phyloP scores from a whole-genome alignment of 345 rosid genomes.

The Boechera stricta region DNA sequence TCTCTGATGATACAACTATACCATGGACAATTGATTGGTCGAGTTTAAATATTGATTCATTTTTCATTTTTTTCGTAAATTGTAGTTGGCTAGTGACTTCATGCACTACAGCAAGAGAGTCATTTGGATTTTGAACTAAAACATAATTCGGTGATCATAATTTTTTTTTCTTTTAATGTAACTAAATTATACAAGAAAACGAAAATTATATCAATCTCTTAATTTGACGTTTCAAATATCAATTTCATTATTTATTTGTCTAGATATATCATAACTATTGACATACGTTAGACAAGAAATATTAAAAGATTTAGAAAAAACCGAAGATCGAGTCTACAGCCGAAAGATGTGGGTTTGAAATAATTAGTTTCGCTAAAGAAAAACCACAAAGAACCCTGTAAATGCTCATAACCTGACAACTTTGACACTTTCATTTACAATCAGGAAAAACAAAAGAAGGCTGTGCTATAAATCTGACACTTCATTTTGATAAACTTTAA shows the following conservation, averaged over 20 bases:
- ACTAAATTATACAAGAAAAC: neutral
- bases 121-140: neutral
- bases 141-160: neutral
- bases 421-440: neutral
- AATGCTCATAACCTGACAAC: constrained; percentile 32
- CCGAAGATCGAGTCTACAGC: constrained; percentile 32
- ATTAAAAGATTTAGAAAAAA: neutral
- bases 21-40: constrained; percentile 33
- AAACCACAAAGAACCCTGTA: constrained; percentile 31
- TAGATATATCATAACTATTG: neutral
- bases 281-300: neutral
- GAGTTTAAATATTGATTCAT: constrained; percentile 1
- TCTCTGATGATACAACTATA: constrained; percentile 41
- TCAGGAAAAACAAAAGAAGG: too few species aligned
- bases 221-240: neutral
- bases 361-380: constrained; percentile 3
- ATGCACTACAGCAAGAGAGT: constrained; percentile 1
- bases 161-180: neutral
- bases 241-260: neutral
- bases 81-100: constrained; percentile 28
- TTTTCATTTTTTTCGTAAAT: neutral
- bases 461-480: too few species aligned
- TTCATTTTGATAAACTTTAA: neutral
- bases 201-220: neutral
- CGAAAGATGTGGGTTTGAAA: constrained; percentile 35